Evolutionary conservation across 23 red algal species (phyloP), one percentile per base, ranked within the genome.

Genomic region (Gracilaria domingensis): DNA sequence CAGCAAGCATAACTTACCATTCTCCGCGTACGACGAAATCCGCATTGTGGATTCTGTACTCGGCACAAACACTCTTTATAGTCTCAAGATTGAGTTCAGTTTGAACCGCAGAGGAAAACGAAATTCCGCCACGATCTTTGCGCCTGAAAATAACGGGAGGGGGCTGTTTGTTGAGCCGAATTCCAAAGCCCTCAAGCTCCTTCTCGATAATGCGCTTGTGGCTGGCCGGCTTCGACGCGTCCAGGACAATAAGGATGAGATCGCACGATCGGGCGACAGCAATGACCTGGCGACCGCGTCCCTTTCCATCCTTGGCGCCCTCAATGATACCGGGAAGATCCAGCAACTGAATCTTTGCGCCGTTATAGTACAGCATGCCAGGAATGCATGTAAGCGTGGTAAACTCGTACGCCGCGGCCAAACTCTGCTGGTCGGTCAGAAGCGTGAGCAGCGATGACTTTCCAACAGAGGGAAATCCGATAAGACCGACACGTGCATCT

Each of bases 241-340:
- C 97, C 47, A 99, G 64, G 40, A 93, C 86, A 39, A 99, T 95
- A 36, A 99, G 88, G 34, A 99, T 95, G 29, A 99, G 81, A 75
- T 96, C 86, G 47, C 93, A 95, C 17, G 97, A 99, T 17, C 97
- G 88, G 12, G 97, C 97, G 60, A 99, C 93, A 17, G 97, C 97
- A 91, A 99, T 99, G 33, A 99, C 97, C 59, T 99, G 97, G 21
- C 94, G 80, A 11, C 97, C 97, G 38, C 97, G 80, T 5, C 97
- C 97, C 71, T 95, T 95, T 28, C 97, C 97, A 66, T 99, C 93
- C 47, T 95, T 93, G 8, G 97, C 97, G 36, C 97, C 97, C 88
- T 99, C 97, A 69, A 99, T 99, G 58, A 99, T 99, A 54, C 97
- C 97, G 1, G 97, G 97, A 12, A 99, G 75, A 83, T 99, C 97